Evolutionary conservation across 75 land plant genomes (phyloP).

Genomic region (Cryptomeria japonica): DNA sequence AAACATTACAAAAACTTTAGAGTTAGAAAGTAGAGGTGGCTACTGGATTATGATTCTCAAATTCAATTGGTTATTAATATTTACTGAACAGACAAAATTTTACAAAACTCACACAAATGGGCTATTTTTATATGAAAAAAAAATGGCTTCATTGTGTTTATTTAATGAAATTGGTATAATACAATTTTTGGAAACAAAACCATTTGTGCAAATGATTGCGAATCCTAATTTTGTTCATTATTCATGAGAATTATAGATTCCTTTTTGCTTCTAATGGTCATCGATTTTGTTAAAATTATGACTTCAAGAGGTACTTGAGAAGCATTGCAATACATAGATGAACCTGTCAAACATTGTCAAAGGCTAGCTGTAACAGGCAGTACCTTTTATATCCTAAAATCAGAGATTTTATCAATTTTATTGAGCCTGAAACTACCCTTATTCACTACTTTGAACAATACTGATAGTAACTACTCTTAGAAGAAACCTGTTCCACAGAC

Average conservation of each 20-base stretch:
- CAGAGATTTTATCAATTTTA: neutral
- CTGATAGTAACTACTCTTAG: neutral
- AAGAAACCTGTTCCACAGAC: neutral
- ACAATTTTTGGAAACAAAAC: neutral
- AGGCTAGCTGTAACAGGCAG: neutral
- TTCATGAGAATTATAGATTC: too few species aligned
- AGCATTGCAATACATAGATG: neutral
- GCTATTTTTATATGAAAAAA: too few species aligned
- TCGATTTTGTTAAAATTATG: neutral
- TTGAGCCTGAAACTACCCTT: neutral
- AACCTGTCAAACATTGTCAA: neutral
- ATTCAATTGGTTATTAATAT: neutral
- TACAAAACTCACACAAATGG: neutral
- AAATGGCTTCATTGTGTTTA: too few species aligned
- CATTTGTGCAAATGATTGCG: neutral
- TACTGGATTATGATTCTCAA: neutral
- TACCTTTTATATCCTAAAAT: too few species aligned
- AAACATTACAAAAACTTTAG: neutral
- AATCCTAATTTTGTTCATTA: neutral
- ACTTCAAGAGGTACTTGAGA: neutral
- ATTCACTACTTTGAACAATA: neutral
- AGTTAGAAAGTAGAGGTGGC: neutral
- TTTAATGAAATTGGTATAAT: neutral
- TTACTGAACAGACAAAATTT: neutral
- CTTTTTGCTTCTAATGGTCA: neutral